Evolutionary conservation across 805 yeast genomes (phyloP), one percentile per base, ranked within the genome.

Genomic region (Metschnikowia vanudenii): DNA sequence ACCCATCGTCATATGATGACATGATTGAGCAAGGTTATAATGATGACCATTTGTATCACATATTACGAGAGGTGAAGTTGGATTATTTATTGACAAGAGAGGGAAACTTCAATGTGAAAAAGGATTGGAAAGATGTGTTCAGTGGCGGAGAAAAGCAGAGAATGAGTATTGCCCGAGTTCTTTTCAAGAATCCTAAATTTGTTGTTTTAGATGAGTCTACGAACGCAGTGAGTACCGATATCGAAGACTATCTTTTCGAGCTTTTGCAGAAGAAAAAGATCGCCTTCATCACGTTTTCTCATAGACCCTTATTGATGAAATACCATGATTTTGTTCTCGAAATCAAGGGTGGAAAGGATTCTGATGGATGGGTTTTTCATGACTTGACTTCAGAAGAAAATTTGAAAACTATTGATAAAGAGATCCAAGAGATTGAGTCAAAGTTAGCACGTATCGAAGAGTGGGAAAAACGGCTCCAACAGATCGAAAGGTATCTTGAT

Each of bases 71-170:
- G 57, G 97, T 91, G 32, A 85, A 85, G 50, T 72, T 91, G 50
- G 96, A 85, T 28, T 90, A 91, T 64, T 72, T 91, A 41, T 73
- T 88, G 38, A 81, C 81, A 45, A 78, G 97, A 61, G 81, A 79
- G 55, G 78, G 77, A 7, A 75, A 71, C 52, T 70, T 79, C 62
- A 77, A 78, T 51, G 81, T 71, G 43, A 71, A 64, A 47, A 72
- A 84, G 49, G 88, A 83, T 54, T 90, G 97, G 97, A 84, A 84
- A 59, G 95, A 86, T 61, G 85, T 90, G n/a, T 76, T 90, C 53
- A 85, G 94, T 65, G 97, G 97, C n/a, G 97, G 97, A 47, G 97
- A 90, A 64, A 84, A 88, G 67, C 97, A 90, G 71, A 80, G 96
- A 61, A 78, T 90, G 63, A 81, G 88, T 64, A 86, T 90, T 70